These are phyloP conservation scores for Lactarius evosmus DNA, from an alignment of 768 basidiomycete species.

Conservation along the genomic window DNA sequence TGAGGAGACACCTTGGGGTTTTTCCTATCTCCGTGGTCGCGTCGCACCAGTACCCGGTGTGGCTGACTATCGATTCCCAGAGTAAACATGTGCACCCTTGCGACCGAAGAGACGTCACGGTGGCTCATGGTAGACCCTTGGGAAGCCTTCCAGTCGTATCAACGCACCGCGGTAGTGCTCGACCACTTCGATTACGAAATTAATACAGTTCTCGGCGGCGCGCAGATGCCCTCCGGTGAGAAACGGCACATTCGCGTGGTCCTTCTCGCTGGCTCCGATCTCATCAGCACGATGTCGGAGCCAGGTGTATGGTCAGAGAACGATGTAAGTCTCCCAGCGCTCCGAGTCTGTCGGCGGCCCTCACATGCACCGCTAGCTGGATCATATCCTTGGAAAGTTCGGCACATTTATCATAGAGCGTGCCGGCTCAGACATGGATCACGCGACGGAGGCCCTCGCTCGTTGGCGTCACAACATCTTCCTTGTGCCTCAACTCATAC, in stretches of 20 bases:
- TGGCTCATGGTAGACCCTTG: conserved; percentile 99
- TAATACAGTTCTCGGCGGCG: conserved; percentile 80
- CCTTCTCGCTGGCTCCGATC: conserved; percentile 95
- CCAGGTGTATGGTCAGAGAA: conserved; percentile 96
- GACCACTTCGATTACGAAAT: conserved; percentile 97
- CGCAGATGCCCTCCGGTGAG: conserved; percentile 69
- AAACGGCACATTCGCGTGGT: conserved; percentile 77
- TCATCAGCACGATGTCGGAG: conserved; percentile 97
- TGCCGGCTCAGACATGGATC: conserved; percentile 63
- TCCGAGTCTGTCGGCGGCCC: conserved; percentile 21
- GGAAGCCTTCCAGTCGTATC: conserved; percentile 95
- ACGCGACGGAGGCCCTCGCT: conserved; percentile 29
- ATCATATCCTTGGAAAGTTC: conserved; percentile 93
- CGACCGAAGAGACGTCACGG: conserved; percentile 82
- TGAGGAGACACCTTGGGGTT: background rate
- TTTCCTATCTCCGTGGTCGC: conserved; percentile 4
- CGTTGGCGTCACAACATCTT: conserved; percentile 40
- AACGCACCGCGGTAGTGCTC: conserved; percentile 93
- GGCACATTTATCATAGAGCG: conserved; percentile 95
- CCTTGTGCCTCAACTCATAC: conserved; percentile 90
- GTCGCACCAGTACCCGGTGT: background rate
- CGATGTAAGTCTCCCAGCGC: conserved; percentile 62
- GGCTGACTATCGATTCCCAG: conserved; percentile 38
- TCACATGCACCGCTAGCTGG: conserved; percentile 54
- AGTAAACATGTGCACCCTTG: conserved; percentile 84